Percentiles rank a stretch among this genome's conserved stretches.
Conservation (phyloP, 2,329 filamentous ascomycete species). For the Pseudogymnoascus sp. region DNA sequence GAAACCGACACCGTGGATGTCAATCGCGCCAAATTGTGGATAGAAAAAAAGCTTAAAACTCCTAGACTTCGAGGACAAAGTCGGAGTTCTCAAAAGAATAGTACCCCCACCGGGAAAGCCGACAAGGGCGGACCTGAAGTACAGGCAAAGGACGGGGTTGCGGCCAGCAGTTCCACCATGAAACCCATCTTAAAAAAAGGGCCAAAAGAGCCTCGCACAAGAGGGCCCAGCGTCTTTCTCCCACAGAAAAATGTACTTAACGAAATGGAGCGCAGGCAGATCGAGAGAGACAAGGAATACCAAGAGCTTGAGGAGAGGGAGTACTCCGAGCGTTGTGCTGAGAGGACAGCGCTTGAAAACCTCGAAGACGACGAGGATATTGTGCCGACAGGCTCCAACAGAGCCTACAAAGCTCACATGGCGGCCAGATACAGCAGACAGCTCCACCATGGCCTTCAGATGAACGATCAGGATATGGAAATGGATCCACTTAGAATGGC, state of each 20-base stretch:
- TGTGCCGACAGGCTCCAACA: background rate
- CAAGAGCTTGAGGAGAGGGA: background rate
- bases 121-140: background rate
- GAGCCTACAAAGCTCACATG: background rate
- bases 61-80: background rate
- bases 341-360: background rate
- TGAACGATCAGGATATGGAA: background rate
- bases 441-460: background rate
- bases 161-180: background rate
- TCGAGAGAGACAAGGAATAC: background rate
- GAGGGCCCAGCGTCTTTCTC: background rate
- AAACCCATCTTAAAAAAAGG: background rate
- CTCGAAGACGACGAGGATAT: background rate
- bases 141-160: background rate
- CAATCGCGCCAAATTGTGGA: background rate
- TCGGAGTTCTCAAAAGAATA: background rate
- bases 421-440: background rate
- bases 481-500: background rate
- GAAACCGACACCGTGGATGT: background rate
- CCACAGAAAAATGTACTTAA: background rate
- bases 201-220: background rate
- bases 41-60: background rate
- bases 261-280: background rate
- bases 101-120: background rate
- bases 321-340: background rate